Evolutionary conservation across 1,284 basidiomycete genomes (phyloP).

Genomic region (Cryptococcus maquisensis): DNA sequence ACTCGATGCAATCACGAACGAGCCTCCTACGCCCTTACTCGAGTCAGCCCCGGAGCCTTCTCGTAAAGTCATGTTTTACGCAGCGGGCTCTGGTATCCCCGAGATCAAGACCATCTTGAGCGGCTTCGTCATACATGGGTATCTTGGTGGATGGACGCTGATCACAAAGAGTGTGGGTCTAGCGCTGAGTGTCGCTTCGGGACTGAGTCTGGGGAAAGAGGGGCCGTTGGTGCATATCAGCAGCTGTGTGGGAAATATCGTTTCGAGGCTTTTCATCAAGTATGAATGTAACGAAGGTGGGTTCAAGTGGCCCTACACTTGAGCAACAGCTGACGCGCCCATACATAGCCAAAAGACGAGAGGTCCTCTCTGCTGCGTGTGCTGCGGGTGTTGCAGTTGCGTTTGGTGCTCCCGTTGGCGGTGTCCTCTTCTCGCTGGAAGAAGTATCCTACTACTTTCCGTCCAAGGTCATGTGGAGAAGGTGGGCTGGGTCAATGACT

Average conservation of each 20-base stretch:
- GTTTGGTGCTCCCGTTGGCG: constrained; percentile 88
- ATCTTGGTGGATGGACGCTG: constrained; percentile 82
- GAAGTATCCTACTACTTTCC: constrained; percentile 96
- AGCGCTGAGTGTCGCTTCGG: constrained; percentile 84
- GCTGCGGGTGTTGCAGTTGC: constrained; percentile 65
- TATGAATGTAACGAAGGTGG: constrained; percentile 89
- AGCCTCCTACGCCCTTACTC: constrained; percentile 10
- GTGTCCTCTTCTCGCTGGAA: constrained; percentile 85
- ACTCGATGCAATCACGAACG: constrained; percentile 11
- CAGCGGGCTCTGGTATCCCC: constrained; percentile 91
- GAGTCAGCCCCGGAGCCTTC: constrained; percentile 23
- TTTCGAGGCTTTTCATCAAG: constrained; percentile 79
- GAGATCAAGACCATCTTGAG: constrained; percentile 96
- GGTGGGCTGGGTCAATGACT: constrained; percentile 51
- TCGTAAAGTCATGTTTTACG: constrained; percentile 78
- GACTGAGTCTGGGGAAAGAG: constrained; percentile 85
- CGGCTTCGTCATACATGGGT: constrained; percentile 93
- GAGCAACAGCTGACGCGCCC: not conserved
- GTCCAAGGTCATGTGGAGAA: constrained; percentile 88
- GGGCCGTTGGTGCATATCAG: constrained; percentile 97
- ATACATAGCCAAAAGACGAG: constrained; percentile 68
- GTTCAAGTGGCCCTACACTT: constrained; percentile 1
- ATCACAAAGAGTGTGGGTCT: constrained; percentile 89
- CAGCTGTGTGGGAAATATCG: constrained; percentile 89
- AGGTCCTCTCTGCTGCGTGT: constrained; percentile 86